phyloP scores from a whole-genome alignment of 805 yeast species.

The Yamadazyma paraphyllophila region DNA sequence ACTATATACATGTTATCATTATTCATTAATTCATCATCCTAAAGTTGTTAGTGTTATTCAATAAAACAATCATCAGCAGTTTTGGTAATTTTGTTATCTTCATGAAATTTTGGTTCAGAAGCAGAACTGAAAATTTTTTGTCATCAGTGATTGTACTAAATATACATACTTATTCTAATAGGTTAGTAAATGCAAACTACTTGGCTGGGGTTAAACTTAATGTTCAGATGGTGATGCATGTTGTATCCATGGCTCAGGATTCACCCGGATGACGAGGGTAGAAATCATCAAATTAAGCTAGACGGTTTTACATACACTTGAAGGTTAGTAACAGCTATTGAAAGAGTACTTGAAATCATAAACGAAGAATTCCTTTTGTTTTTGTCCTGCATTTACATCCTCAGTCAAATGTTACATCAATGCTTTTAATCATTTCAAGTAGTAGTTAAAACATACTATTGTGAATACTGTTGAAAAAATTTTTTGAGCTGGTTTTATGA shows the following conservation, averaged over 20 bases:
- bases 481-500: conserved; percentile 1
- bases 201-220: conserved; percentile 3
- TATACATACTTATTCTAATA: conserved; percentile 7
- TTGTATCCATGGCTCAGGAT: conserved; percentile 74
- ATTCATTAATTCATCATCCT: background rate
- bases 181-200: conserved; percentile 7
- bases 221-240: conserved; percentile 98
- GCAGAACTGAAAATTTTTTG: conserved; percentile 85
- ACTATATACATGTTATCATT: background rate
- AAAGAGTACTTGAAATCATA: conserved; percentile 43
- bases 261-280: conserved; percentile 46
- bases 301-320: conserved; percentile 4
- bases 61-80: conserved; percentile 27
- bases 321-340: conserved; percentile 3
- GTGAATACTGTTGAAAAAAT: background rate
- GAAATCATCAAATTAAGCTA: conserved; percentile 24
- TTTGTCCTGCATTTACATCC: conserved; percentile 78
- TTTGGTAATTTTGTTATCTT: conserved; percentile 72
- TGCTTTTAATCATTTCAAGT: conserved; percentile 24
- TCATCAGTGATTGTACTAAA: conserved; percentile 50
- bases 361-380: conserved; percentile 74
- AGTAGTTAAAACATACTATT: conserved; percentile 4
- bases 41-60: conserved; percentile 1
- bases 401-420: conserved; percentile 43
- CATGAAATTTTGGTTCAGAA: conserved; percentile 76